Evolutionary conservation across 2,329 filamentous ascomycete species (phyloP).

Genomic region (Thermoascus crustaceus): DNA sequence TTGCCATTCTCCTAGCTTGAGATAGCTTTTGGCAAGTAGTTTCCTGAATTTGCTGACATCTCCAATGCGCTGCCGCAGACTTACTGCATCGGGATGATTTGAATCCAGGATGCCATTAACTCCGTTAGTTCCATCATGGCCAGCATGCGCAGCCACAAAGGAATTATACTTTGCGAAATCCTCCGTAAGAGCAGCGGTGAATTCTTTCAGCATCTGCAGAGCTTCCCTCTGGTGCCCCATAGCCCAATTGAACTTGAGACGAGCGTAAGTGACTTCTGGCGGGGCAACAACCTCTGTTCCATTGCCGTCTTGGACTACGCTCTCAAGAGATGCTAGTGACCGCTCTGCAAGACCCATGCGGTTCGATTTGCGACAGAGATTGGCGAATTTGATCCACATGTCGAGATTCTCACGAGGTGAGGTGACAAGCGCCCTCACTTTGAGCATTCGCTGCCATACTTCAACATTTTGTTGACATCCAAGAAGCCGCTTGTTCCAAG

Average conservation of each 20-base stretch:
- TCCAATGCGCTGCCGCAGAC: conserved; percentile 33
- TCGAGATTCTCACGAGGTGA: conserved; percentile 88
- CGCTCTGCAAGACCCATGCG: conserved; percentile 93
- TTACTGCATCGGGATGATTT: conserved; percentile 31
- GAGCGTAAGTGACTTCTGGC: conserved; percentile 88
- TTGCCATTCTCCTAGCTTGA: conserved; percentile 95
- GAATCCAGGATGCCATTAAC: conserved; percentile 40
- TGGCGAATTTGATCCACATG: conserved; percentile 99
- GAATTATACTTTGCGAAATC: conserved; percentile 45
- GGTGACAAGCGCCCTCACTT: conserved; percentile 85
- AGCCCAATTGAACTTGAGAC: conserved; percentile 95
- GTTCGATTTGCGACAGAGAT: conserved; percentile 92
- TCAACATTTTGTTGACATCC: conserved; percentile 96
- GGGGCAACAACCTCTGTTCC: conserved; percentile 34
- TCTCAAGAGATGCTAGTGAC: conserved; percentile 83
- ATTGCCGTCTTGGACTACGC: conserved; percentile 47
- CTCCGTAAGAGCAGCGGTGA: conserved; percentile 52
- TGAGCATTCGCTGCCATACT: conserved; percentile 97
- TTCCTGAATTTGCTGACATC: conserved; percentile 53
- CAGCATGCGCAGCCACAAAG: conserved; percentile 27
- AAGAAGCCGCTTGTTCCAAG: conserved; percentile 91
- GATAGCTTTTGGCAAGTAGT: conserved; percentile 87
- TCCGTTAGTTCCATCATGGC: conserved; percentile 37
- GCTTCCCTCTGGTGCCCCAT: conserved; percentile 59
- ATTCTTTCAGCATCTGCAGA: conserved; percentile 53